Percentiles rank a stretch among this genome's conserved stretches.
Conservation (phyloP, 73 alveolate species). For the Uronychia setigera region DNA sequence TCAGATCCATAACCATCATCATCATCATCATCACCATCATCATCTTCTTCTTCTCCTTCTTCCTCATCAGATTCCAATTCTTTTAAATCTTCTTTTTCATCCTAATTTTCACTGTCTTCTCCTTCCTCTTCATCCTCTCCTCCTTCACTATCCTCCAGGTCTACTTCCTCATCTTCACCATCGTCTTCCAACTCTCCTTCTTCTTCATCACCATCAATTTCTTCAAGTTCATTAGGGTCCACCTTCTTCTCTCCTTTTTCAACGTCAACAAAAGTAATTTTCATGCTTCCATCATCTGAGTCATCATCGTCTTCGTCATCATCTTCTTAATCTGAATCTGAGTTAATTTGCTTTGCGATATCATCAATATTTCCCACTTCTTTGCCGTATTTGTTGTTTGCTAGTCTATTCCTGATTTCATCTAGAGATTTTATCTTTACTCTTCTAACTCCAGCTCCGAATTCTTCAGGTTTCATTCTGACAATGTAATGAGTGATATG, state of each 20-base stretch:
- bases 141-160: slow-evolving; percentile 25
- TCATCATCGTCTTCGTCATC: slow-evolving; percentile 11
- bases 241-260: neutral
- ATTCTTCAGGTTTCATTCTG: neutral
- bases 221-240: neutral
- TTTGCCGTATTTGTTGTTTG: slow-evolving; percentile 1
- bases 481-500: neutral
- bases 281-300: slow-evolving; percentile 1
- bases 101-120: slow-evolving; percentile 12
- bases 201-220: slow-evolving; percentile 6
- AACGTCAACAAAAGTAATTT: slow-evolving; percentile 1
- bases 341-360: neutral
- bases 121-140: slow-evolving; percentile 27
- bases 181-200: slow-evolving; percentile 25
- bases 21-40: neutral
- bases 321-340: slow-evolving; percentile 11
- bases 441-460: neutral
- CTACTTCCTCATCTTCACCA: slow-evolving; percentile 20
- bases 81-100: slow-evolving; percentile 6
- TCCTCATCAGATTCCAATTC: neutral
- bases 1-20: neutral
- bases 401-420: neutral
- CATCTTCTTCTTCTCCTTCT: neutral
- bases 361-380: slow-evolving; percentile 4
- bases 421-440: neutral